Percentiles rank a stretch among this genome's conserved stretches.
Evolutionary conservation across 805 yeast species (phyloP).

Genomic region (Candida lessepsii): DNA sequence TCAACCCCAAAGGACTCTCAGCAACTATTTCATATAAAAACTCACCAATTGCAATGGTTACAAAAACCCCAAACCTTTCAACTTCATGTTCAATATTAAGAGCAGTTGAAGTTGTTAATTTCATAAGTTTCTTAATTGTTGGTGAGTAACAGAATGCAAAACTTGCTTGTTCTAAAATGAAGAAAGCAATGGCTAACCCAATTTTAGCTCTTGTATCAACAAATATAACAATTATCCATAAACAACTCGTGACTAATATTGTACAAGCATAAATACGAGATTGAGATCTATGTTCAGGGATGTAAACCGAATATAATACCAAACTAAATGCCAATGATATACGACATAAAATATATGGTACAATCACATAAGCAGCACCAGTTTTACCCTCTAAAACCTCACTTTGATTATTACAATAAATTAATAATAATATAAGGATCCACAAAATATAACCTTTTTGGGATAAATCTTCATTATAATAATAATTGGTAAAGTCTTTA

Average conservation of each 20-base stretch:
- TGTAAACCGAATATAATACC: conserved; percentile 42
- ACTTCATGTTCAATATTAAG: conserved; percentile 66
- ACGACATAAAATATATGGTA: conserved; percentile 49
- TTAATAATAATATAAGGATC: conserved; percentile 49
- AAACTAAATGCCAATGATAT: conserved; percentile 33
- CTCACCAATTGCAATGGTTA: conserved; percentile 65
- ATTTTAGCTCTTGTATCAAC: conserved; percentile 45
- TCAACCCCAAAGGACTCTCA: conserved; percentile 45
- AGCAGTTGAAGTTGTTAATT: conserved; percentile 53
- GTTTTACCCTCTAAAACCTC: conserved; percentile 28
- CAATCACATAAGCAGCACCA: conserved; percentile 45
- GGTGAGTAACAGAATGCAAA: conserved; percentile 49
- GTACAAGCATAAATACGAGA: conserved; percentile 38
- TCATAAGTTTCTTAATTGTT: conserved; percentile 39
- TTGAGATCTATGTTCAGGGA: conserved; percentile 52
- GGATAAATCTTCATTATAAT: conserved; percentile 57
- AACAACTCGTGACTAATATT: conserved; percentile 32
- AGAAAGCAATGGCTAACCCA: conserved; percentile 41
- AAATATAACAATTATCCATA: conserved; percentile 56
- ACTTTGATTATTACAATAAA: conserved; percentile 50
- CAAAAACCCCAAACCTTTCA: conserved; percentile 58
- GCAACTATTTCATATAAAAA: conserved; percentile 55
- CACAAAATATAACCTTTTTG: conserved; percentile 54
- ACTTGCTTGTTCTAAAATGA: conserved; percentile 40
- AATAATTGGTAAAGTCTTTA: conserved; percentile 62